phyloP scores from a whole-genome alignment of 2,329 filamentous ascomycete genomes.

The Colletotrichum liaoningense region DNA sequence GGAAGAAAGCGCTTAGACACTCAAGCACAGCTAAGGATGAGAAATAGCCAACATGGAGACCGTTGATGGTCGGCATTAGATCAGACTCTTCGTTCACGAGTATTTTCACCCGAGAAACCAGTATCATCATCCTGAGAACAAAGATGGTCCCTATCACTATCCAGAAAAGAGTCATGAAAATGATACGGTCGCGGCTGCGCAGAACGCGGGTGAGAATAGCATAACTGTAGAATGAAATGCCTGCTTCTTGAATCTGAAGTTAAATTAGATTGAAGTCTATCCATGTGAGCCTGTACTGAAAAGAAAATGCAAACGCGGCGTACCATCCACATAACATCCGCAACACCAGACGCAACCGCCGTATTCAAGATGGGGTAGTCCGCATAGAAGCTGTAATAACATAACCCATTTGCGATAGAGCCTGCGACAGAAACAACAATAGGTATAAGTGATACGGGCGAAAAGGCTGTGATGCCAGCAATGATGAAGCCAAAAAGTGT shows the following conservation, averaged over 20 bases:
- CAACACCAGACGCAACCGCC: constrained; percentile 50
- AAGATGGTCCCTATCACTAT: constrained; percentile 65
- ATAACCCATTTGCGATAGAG: constrained; percentile 54
- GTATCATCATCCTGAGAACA: constrained; percentile 46
- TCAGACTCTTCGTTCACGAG: constrained; percentile 40
- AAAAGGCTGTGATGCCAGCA: constrained; percentile 51
- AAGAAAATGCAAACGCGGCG: constrained; percentile 21
- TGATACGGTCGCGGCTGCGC: constrained; percentile 49
- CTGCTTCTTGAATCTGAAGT: constrained; percentile 54
- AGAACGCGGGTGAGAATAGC: constrained; percentile 63
- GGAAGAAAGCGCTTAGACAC: constrained; percentile 52
- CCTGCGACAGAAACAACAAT: constrained; percentile 50
- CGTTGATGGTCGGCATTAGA: constrained; percentile 44
- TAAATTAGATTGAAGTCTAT: neutral
- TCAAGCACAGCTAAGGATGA: constrained; percentile 52
- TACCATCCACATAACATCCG: constrained; percentile 54
- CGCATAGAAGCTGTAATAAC: constrained; percentile 54
- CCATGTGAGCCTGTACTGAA: neutral
- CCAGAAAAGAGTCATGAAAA: constrained; percentile 66
- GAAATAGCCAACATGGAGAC: constrained; percentile 55
- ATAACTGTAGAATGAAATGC: constrained; percentile 60
- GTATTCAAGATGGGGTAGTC: constrained; percentile 37
- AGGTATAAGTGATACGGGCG: constrained; percentile 51
- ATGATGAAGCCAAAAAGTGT: constrained; percentile 51
- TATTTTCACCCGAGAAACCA: constrained; percentile 15